These are phyloP conservation scores for Claviceps capensis DNA, from an alignment of 2,329 filamentous ascomycete genomes.

Conservation along the genomic window DNA sequence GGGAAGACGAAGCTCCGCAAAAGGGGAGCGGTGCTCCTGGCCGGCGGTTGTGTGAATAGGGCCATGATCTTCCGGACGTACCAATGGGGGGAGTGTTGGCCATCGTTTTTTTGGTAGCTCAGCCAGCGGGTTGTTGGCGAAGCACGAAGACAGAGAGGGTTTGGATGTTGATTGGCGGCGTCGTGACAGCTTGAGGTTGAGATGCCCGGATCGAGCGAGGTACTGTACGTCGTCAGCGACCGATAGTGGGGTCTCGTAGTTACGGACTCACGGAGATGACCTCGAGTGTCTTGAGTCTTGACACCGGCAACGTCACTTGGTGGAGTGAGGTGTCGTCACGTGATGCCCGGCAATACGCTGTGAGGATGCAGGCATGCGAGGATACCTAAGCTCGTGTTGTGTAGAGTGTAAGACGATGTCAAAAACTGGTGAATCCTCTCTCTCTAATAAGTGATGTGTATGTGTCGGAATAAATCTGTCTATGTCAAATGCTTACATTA, in stretches of 20 bases:
- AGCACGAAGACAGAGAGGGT: not conserved
- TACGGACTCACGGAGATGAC: no score
- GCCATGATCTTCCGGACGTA: constrained; percentile 19
- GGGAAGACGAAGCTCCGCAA: not conserved
- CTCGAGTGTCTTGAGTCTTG: no score
- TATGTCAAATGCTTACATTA: no score
- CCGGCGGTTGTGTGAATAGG: not conserved
- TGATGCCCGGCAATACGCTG: constrained; percentile 16
- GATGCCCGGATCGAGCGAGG: not conserved
- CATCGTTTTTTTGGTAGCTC: constrained; percentile 26
- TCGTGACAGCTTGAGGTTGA: not conserved
- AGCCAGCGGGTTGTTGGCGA: not conserved
- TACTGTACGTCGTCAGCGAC: constrained; percentile 5
- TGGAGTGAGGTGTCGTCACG: constrained; percentile 16
- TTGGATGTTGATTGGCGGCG: constrained; percentile 6
- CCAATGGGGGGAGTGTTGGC: constrained; percentile 40
- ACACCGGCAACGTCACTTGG: constrained; percentile 8
- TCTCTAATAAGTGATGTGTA: no score
- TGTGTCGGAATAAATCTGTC: no score
- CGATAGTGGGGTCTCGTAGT: constrained; percentile 9
- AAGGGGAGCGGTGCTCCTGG: not conserved
- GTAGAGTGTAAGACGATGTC: no score
- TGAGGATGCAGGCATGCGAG: no score
- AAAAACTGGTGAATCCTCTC: no score
- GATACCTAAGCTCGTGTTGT: no score